Conservation (phyloP, 1,139 yeast genomes). For the Candida glucosophila region DNA sequence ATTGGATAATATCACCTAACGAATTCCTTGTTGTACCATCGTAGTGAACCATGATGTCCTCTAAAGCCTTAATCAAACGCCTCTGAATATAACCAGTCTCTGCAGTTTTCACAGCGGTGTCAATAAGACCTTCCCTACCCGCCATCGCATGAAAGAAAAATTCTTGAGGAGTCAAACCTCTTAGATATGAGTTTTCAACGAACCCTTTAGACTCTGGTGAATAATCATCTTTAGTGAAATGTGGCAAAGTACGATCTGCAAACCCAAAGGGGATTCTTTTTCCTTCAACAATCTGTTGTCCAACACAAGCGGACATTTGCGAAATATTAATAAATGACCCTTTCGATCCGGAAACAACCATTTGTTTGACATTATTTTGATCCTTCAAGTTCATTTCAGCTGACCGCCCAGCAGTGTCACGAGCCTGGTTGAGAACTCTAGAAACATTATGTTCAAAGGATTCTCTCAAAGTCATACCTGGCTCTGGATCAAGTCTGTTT, state of each 20-base stretch:
- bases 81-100: slow-evolving; percentile 99
- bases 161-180: slow-evolving; percentile 98
- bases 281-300: slow-evolving; percentile 99
- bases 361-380: slow-evolving; percentile 91
- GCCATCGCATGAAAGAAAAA: slow-evolving; percentile 99
- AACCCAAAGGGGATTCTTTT: slow-evolving; percentile 98
- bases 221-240: slow-evolving; percentile 95
- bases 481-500: slow-evolving; percentile 84
- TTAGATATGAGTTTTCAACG: slow-evolving; percentile 90
- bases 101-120: slow-evolving; percentile 97
- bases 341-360: slow-evolving; percentile 98
- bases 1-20: slow-evolving; percentile 90
- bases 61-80: slow-evolving; percentile 95
- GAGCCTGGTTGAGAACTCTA: slow-evolving; percentile 91
- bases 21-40: slow-evolving; percentile 99
- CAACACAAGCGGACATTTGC: slow-evolving; percentile 99
- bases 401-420: slow-evolving; percentile 98
- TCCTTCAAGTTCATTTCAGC: slow-evolving; percentile 96
- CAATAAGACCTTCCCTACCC: slow-evolving; percentile 99
- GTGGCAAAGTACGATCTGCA: slow-evolving; percentile 92
- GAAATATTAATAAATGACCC: slow-evolving; percentile 98
- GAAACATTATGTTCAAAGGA: slow-evolving; percentile 97
- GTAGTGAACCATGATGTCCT: slow-evolving; percentile 97
- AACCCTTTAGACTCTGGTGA: slow-evolving; percentile 98
- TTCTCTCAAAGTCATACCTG: slow-evolving; percentile 99